A percentile compares a stretch with the other conserved stretches of the same genome.
phyloP scores from a whole-genome alignment of 352 stramenopile genomes.

The Phytophthora rubi region DNA sequence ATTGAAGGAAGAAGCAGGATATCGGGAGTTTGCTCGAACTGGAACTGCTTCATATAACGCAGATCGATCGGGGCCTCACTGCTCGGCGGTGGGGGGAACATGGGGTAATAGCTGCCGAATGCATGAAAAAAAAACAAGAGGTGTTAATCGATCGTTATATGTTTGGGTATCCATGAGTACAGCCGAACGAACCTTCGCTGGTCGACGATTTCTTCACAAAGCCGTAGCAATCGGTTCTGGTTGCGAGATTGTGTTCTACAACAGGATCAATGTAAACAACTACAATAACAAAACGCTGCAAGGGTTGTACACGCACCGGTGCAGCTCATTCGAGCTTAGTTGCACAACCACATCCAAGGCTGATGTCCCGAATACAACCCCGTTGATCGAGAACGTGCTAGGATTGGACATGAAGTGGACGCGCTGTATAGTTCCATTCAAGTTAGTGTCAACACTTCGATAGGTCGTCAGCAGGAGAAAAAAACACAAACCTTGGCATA shows the following conservation, averaged over 20 bases:
- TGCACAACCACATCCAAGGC: constrained; percentile 93
- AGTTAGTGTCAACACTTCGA: constrained; percentile 4
- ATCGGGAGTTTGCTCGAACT: constrained; percentile 94
- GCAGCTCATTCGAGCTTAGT: constrained; percentile 82
- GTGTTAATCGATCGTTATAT: constrained; percentile 4
- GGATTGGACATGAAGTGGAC: constrained; percentile 97
- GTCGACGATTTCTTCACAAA: constrained; percentile 83
- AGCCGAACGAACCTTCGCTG: constrained; percentile 64
- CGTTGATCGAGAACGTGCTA: constrained; percentile 95
- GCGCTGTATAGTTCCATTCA: constrained; percentile 46
- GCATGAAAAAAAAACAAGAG: background rate
- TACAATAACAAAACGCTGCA: background rate
- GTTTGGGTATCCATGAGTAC: background rate
- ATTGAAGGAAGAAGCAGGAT: constrained; percentile 96
- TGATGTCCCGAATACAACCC: constrained; percentile 93
- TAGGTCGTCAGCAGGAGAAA: background rate
- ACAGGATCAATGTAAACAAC: background rate
- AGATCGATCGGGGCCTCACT: constrained; percentile 91
- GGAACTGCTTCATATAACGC: constrained; percentile 90
- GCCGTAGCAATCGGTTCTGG: constrained; percentile 75
- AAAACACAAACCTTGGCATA: constrained; percentile 60
- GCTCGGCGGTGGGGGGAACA: constrained; percentile 73
- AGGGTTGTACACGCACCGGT: constrained; percentile 40
- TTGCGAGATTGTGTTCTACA: constrained; percentile 53
- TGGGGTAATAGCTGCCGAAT: constrained; percentile 67